These are phyloP conservation scores for Jacaranda copaia DNA, from an alignment of 257 asterid genomes.

Conservation along the genomic window DNA sequence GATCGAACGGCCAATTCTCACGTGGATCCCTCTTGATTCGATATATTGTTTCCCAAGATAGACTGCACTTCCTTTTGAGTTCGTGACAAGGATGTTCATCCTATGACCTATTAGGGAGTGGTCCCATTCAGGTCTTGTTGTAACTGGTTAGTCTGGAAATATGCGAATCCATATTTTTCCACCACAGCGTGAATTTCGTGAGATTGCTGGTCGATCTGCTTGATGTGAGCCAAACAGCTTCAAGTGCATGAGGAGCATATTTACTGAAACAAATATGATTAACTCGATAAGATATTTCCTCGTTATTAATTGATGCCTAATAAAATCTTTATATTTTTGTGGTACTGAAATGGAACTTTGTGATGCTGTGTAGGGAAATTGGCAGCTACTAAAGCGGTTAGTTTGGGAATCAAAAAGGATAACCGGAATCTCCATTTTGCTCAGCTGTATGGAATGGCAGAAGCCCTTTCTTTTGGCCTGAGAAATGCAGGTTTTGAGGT, in stretches of 20 bases:
- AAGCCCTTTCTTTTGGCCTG: slow-evolving; percentile 63
- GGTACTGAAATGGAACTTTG: background rate
- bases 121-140: too few relatives aligned
- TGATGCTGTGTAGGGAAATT: slow-evolving; percentile 50
- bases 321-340: background rate
- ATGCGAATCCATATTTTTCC: too few relatives aligned
- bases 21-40: background rate
- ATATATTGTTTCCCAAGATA: background rate
- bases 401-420: slow-evolving; percentile 59
- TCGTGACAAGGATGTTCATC: background rate
- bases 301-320: background rate
- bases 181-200: too few relatives aligned
- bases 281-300: background rate
- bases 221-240: too few relatives aligned
- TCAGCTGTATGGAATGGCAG: slow-evolving; percentile 85
- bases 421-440: slow-evolving; percentile 64
- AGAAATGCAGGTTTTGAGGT: slow-evolving; percentile 71
- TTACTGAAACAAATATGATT: too few relatives aligned
- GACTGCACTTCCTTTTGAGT: background rate
- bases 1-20: slow-evolving; percentile 17
- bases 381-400: slow-evolving; percentile 67
- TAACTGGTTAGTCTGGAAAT: too few relatives aligned
- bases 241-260: too few relatives aligned
- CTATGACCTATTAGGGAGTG: too few relatives aligned
- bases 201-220: too few relatives aligned